Conservation (phyloP, 495 filamentous ascomycete genomes). For the Penicillium psychrofluorescens region DNA sequence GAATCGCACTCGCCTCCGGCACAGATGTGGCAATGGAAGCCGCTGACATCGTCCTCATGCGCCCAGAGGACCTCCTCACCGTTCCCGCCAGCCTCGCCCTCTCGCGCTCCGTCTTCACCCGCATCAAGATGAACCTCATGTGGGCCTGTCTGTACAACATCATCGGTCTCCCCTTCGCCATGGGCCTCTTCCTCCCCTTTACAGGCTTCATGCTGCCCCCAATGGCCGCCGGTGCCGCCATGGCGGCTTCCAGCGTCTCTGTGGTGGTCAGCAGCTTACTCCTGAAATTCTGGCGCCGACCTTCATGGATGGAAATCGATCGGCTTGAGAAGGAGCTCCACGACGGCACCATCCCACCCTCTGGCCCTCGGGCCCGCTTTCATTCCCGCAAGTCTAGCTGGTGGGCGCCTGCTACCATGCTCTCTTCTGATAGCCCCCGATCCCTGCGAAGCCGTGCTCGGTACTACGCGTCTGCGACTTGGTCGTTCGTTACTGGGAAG, state of each 20-base stretch:
- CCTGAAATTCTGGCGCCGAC: conserved; percentile 81
- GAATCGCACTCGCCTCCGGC: conserved; percentile 85
- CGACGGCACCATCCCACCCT: conserved; percentile 7
- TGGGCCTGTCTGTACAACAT: conserved; percentile 94
- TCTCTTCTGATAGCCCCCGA: conserved; percentile 13
- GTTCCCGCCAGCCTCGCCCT: conserved; percentile 82
- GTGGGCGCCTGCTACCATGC: conserved; percentile 21
- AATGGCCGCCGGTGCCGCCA: conserved; percentile 90
- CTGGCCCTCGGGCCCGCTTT: background rate
- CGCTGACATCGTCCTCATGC: conserved; percentile 93
- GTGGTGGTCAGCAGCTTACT: conserved; percentile 80
- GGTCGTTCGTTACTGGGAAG: conserved; percentile 25
- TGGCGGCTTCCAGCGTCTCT: conserved; percentile 85
- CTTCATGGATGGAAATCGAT: conserved; percentile 79
- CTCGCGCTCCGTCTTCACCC: conserved; percentile 74
- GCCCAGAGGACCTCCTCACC: conserved; percentile 80
- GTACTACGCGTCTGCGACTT: conserved; percentile 9
- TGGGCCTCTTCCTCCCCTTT: conserved; percentile 85
- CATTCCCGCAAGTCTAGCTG: conserved; percentile 19
- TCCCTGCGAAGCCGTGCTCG: conserved; percentile 14
- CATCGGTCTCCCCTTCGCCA: conserved; percentile 89
- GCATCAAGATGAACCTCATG: conserved; percentile 87
- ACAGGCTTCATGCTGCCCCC: conserved; percentile 85
- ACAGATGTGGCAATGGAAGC: conserved; percentile 99
- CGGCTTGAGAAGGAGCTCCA: conserved; percentile 47